Evolutionary conservation across 345 rosid genomes (phyloP).

Genomic region (Sisymbrium irio): DNA sequence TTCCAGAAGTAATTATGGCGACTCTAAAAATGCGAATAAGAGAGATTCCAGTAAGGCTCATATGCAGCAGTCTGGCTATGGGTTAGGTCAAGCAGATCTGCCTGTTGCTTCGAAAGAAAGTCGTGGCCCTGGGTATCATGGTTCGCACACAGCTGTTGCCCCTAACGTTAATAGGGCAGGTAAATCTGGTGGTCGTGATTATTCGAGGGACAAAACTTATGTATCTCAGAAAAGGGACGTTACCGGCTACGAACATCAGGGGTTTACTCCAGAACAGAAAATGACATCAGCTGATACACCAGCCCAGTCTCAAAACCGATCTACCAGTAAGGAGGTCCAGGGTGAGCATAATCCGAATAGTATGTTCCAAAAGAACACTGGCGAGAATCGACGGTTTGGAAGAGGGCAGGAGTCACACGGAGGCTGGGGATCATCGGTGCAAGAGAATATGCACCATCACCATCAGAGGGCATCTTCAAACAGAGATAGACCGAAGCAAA

Average conservation of each 20-base stretch:
- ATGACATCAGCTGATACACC: constrained; percentile 37
- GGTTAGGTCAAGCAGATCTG: constrained; percentile 42
- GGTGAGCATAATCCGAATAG: constrained; percentile 43
- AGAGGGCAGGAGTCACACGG: constrained; percentile 62
- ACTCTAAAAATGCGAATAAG: constrained; percentile 48
- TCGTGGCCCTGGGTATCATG: constrained; percentile 54
- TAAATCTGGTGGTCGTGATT: constrained; percentile 42
- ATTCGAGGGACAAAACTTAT: constrained; percentile 38
- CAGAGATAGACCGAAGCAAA: constrained; percentile 65
- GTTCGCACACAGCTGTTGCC: constrained; percentile 41
- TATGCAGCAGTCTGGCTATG: constrained; percentile 43
- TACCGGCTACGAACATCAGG: constrained; percentile 37
- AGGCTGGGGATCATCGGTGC: constrained; percentile 66
- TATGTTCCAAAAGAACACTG: constrained; percentile 54
- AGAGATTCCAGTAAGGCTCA: constrained; percentile 41
- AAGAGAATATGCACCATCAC: constrained; percentile 54
- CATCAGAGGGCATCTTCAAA: constrained; percentile 46
- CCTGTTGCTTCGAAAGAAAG: constrained; percentile 55
- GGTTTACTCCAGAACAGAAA: constrained; percentile 51
- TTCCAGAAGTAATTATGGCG: constrained; percentile 46
- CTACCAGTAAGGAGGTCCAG: constrained; percentile 41
- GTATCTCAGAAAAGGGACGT: constrained; percentile 49
- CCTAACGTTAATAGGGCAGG: constrained; percentile 39
- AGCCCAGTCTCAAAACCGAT: constrained; percentile 38
- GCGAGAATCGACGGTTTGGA: constrained; percentile 49